Conservation (phyloP, 495 filamentous ascomycete species). For the Trichoderma reesei region DNA sequence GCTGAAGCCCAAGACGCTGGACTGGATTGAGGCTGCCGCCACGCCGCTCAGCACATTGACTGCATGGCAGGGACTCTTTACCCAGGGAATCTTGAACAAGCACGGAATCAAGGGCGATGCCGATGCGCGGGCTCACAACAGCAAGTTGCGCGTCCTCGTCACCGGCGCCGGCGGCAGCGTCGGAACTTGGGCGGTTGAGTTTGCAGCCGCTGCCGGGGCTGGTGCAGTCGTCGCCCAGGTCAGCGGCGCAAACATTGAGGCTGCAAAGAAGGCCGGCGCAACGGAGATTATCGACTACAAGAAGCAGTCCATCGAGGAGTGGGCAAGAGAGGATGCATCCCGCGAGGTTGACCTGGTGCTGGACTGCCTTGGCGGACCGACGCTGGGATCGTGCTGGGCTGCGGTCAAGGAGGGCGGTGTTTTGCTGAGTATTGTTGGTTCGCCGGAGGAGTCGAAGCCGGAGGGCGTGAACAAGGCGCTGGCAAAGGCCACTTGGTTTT, state of each 20-base stretch:
- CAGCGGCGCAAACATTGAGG: conserved; percentile 44
- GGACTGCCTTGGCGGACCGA: conserved; percentile 53
- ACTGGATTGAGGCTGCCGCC: conserved; percentile 42
- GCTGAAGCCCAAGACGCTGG: conserved; percentile 40
- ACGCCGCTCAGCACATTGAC: conserved; percentile 52
- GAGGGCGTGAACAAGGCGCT: conserved; percentile 21
- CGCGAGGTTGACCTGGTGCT: conserved; percentile 46
- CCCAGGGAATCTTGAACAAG: conserved; percentile 21
- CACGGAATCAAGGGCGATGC: conserved; percentile 18
- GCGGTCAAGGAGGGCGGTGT: conserved; percentile 44
- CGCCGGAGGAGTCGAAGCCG: conserved; percentile 36
- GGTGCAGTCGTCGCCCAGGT: conserved; percentile 49
- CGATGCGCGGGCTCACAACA: conserved; percentile 39
- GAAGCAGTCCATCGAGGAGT: conserved; percentile 29
- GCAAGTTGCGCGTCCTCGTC: conserved; percentile 49
- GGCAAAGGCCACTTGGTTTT: conserved; percentile 27
- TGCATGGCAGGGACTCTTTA: conserved; percentile 52
- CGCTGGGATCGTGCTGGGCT: conserved; percentile 41
- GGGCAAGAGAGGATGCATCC: conserved; percentile 40
- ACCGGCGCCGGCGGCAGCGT: conserved; percentile 56
- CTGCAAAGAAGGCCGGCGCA: conserved; percentile 49
- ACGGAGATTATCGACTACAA: conserved; percentile 64
- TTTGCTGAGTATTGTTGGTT: conserved; percentile 39
- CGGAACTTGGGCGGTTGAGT: conserved; percentile 48
- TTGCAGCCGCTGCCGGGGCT: conserved; percentile 42